These are phyloP conservation scores for Ophiostoma sp. DNA, from an alignment of 2,329 filamentous ascomycete species.

Conservation along the genomic window DNA sequence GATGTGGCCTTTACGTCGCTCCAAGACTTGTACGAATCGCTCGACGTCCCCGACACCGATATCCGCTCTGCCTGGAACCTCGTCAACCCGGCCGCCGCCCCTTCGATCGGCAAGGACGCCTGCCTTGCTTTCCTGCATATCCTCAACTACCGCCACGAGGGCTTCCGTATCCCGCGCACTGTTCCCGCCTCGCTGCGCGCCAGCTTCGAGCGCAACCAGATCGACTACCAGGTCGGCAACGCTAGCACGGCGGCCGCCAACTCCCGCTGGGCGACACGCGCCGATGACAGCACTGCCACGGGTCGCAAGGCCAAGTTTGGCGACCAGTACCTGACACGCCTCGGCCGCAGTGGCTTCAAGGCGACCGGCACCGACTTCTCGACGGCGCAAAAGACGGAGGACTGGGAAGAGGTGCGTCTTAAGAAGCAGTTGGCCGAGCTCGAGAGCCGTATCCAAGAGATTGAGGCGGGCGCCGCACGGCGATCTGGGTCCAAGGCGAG, in stretches of 20 bases:
- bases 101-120: constrained; percentile 90
- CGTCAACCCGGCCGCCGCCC: constrained; percentile 83
- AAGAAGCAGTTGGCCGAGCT: constrained; percentile 90
- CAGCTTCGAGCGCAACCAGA: constrained; percentile 92
- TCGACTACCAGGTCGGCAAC: constrained; percentile 91
- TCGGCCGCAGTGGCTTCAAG: constrained; percentile 81
- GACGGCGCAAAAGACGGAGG: constrained; percentile 73
- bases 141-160: constrained; percentile 92
- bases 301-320: constrained; percentile 97
- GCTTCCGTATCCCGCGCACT: constrained; percentile 86
- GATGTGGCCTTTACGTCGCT: constrained; percentile 78
- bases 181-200: constrained; percentile 88
- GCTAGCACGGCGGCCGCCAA: constrained; percentile 56
- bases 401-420: constrained; percentile 96
- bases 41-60: constrained; percentile 74
- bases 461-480: constrained; percentile 70
- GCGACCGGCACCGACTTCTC: constrained; percentile 88
- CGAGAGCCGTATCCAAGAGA: constrained; percentile 80
- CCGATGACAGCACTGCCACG: constrained; percentile 76
- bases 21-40: constrained; percentile 79
- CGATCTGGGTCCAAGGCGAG: constrained; percentile 36
- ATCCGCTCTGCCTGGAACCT: constrained; percentile 94
- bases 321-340: constrained; percentile 88
- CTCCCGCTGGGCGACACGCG: constrained; percentile 75
- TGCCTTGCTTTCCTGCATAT: constrained; percentile 94